Evolutionary conservation across 2,329 filamentous ascomycete species (phyloP), one percentile per base, ranked within the genome.

Genomic region (Calonectria leucothoes): DNA sequence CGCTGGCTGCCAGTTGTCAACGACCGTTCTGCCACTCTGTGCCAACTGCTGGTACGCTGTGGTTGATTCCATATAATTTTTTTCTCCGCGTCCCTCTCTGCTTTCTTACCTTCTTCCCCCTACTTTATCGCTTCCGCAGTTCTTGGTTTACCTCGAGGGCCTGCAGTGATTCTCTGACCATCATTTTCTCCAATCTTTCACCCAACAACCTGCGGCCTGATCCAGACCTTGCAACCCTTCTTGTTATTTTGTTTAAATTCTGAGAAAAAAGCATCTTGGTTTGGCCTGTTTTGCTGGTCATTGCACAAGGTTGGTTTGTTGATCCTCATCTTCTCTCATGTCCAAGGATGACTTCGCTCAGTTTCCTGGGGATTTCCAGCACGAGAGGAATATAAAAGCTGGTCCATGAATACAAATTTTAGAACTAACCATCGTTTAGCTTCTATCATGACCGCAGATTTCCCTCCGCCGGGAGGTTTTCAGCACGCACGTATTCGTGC

Each of bases 401-500:
- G 25, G 49, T 25, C 6, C 6, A 59, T 23, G 12, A 31, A 39
- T 25, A 39, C 3, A 17, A 4, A 20, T 12, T 27, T 27, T 8
- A 39, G 23, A 35, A 45, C 78, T 78, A 64, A 79, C 51, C 15
- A 59, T 15, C 6, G 14, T 8, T 76, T 69, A 67, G 39, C 72
- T 37, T 64, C 70, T 35, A 74, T 35, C 69, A 82, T 79, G 77
- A 65, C 69, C 70, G 52, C 74, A 55, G 10, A 45, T 57, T 57
- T 72, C 29, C 52, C 31, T 37, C 39, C 45, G 14, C 49, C 48
- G 69, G 68, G 69, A 33, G 74, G 70, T 33, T 76, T 80, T 25
- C 69, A n/a, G n/a, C n/a, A n/a, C n/a, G n/a, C 76, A 27, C 74
- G 81, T 33, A 72, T 79, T 14, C 52, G 77, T n/a, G 80, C 78